Percentiles rank a stretch among this genome's conserved stretches.
These are phyloP conservation scores for Cyclostephanos tholiformis DNA, from an alignment of 108 stramenopile species.

Conservation along the genomic window DNA sequence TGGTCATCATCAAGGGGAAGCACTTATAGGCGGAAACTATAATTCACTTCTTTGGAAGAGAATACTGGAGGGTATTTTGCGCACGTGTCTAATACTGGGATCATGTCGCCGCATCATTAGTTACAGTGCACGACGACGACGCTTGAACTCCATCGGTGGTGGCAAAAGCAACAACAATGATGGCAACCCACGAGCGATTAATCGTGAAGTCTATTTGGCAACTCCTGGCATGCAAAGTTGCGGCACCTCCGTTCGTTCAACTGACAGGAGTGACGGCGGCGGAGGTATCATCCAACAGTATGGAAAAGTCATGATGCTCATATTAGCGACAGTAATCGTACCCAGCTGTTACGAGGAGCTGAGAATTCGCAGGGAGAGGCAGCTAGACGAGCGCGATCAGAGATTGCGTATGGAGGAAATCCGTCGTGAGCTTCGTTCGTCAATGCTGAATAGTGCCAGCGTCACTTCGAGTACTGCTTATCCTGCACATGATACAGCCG, in stretches of 20 bases:
- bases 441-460: neutral
- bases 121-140: neutral
- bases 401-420: conserved; percentile 17
- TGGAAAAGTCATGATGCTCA: conserved; percentile 30
- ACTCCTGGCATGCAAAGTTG: conserved; percentile 50
- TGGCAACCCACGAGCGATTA: conserved; percentile 2
- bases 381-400: conserved; percentile 31
- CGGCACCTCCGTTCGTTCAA: conserved; percentile 37
- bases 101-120: conserved; percentile 25
- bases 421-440: conserved; percentile 14
- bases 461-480: conserved; percentile 4
- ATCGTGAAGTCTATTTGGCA: conserved; percentile 18
- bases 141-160: neutral
- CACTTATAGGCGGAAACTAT: neutral
- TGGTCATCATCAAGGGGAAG: neutral
- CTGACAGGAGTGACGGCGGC: neutral
- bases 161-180: neutral
- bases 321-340: conserved; percentile 32
- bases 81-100: conserved; percentile 36
- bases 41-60: conserved; percentile 25
- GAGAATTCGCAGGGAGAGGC: conserved; percentile 23
- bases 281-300: conserved; percentile 18
- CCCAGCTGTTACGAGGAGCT: conserved; percentile 41
- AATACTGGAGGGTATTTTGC: conserved; percentile 31
- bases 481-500: neutral